phyloP scores from a whole-genome alignment of 768 basidiomycete species.

The Termitomyces sp. region DNA sequence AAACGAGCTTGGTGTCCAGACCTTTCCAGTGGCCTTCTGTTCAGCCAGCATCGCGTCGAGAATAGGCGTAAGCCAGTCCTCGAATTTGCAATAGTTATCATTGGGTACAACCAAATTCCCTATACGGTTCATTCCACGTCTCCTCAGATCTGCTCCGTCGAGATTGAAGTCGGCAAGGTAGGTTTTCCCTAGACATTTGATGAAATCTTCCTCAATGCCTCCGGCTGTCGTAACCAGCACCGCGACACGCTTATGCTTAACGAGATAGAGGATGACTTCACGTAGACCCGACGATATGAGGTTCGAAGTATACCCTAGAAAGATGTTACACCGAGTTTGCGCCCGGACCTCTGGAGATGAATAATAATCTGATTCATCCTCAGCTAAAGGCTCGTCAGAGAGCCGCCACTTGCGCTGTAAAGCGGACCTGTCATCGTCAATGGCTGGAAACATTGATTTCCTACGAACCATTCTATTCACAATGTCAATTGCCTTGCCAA shows the following conservation, averaged over 20 bases:
- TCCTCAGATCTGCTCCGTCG: slow-evolving; percentile 84
- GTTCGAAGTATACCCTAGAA: slow-evolving; percentile 98
- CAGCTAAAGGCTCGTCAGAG: slow-evolving; percentile 74
- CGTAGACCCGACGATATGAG: slow-evolving; percentile 96
- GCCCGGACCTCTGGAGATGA: slow-evolving; percentile 57
- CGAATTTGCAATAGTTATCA: slow-evolving; percentile 98
- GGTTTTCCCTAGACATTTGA: slow-evolving; percentile 97
- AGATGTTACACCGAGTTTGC: slow-evolving; percentile 79
- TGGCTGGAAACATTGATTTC: neutral
- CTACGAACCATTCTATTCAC: slow-evolving; percentile 86
- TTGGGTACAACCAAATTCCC: slow-evolving; percentile 97
- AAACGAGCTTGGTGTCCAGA: slow-evolving; percentile 95
- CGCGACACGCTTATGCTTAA: slow-evolving; percentile 87
- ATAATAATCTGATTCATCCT: slow-evolving; percentile 71
- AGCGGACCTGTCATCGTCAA: neutral
- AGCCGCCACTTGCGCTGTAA: slow-evolving; percentile 83
- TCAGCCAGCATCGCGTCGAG: slow-evolving; percentile 88
- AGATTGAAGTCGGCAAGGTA: slow-evolving; percentile 93
- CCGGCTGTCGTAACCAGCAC: slow-evolving; percentile 96
- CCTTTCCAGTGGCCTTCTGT: slow-evolving; percentile 63
- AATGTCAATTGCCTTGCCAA: slow-evolving; percentile 85
- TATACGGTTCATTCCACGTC: slow-evolving; percentile 93
- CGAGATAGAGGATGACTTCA: slow-evolving; percentile 88
- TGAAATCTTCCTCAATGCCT: slow-evolving; percentile 98
- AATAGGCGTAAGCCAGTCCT: slow-evolving; percentile 98